Percentiles rank a stretch among this genome's conserved stretches.
phyloP scores from a whole-genome alignment of 164 flowering plant species.

The Cinnamomum chago region DNA sequence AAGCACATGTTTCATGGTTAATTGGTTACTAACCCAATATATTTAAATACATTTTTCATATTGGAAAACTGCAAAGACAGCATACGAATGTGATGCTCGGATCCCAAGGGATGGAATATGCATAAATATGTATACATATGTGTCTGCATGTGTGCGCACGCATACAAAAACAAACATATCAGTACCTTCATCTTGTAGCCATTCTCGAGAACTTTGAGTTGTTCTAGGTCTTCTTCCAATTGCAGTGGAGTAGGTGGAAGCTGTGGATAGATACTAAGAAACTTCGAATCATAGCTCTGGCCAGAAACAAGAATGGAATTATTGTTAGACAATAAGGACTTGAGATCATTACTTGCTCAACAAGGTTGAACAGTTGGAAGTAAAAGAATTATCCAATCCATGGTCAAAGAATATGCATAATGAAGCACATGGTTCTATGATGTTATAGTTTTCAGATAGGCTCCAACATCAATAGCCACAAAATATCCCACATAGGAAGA shows the following conservation, averaged over 20 bases:
- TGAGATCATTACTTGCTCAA: not conserved
- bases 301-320: conserved; percentile 8
- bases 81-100: not conserved
- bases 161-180: not conserved
- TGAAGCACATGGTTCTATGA: not conserved
- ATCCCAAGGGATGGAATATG: not conserved
- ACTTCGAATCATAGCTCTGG: conserved; percentile 85
- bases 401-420: not conserved
- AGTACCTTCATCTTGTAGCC: conserved; percentile 96
- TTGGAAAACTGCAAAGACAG: not conserved
- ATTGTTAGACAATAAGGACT: not conserved
- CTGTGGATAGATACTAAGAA: conserved; percentile 76
- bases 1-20: too few species aligned
- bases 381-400: not conserved
- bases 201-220: conserved; percentile 96
- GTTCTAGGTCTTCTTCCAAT: conserved; percentile 96
- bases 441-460: not conserved
- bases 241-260: conserved; percentile 88
- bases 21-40: too few species aligned
- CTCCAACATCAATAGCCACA: not conserved
- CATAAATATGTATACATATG: too few species aligned
- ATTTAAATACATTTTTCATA: too few species aligned
- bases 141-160: too few species aligned
- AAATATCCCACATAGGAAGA: not conserved
- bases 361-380: not conserved